Conservation (phyloP, 345 rosid species). For the Populus ilicifolia region DNA sequence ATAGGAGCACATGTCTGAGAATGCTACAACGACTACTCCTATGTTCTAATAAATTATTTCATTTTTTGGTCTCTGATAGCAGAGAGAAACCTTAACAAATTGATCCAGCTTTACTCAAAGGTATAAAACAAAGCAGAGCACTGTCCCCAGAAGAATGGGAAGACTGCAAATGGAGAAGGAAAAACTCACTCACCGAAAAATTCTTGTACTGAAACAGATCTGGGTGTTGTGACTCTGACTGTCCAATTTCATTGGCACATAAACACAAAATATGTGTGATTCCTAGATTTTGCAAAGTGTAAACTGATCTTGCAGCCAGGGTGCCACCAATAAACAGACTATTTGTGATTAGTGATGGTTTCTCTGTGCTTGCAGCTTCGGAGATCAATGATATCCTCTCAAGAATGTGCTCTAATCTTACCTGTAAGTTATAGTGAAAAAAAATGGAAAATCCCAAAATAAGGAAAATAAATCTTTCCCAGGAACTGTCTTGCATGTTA, state of each 20-base stretch:
- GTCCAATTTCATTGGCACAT: slow-evolving; percentile 97
- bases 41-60: not conserved
- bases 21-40: not conserved
- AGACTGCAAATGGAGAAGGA: slow-evolving; percentile 1
- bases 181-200: slow-evolving; percentile 59
- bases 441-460: not conserved
- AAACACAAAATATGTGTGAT: slow-evolving; percentile 80
- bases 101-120: slow-evolving; percentile 1
- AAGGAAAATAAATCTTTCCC: not conserved
- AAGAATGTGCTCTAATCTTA: slow-evolving; percentile 94
- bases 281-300: slow-evolving; percentile 75
- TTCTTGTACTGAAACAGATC: slow-evolving; percentile 76
- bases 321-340: slow-evolving; percentile 85
- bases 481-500: not conserved
- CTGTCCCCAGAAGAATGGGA: not conserved
- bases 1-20: not conserved
- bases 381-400: slow-evolving; percentile 93
- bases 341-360: slow-evolving; percentile 72
- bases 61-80: not conserved
- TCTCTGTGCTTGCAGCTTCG: slow-evolving; percentile 93
- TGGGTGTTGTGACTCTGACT: slow-evolving; percentile 83
- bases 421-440: slow-evolving; percentile 40
- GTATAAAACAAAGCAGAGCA: slow-evolving; percentile 2
- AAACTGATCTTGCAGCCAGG: slow-evolving; percentile 82
- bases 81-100: not conserved